These are phyloP conservation scores for Coemansia furcata DNA, from an alignment of 192 early-diverging fungal genomes.

Conservation along the genomic window DNA sequence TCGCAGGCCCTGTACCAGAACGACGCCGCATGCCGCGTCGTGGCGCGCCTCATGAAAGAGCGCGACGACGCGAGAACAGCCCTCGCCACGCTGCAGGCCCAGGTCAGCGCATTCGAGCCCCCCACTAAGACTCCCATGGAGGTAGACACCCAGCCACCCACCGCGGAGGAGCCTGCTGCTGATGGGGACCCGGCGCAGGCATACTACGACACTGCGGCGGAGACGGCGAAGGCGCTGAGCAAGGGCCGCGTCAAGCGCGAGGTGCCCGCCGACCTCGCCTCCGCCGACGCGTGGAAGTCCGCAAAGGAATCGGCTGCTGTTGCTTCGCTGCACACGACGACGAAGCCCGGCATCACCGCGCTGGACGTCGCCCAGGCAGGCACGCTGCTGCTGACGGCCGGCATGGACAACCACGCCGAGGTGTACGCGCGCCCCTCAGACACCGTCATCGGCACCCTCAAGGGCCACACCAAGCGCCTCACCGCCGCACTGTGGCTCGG, in stretches of 20 bases:
- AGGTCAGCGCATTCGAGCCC: constrained; percentile 4
- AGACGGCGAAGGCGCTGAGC: constrained; percentile 58
- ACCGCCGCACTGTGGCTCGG: constrained; percentile 59
- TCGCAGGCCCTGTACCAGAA: constrained; percentile 93
- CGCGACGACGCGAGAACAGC: constrained; percentile 82
- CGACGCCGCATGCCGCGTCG: constrained; percentile 93
- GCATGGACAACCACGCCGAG: constrained; percentile 72
- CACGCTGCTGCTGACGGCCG: constrained; percentile 74
- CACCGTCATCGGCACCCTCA: constrained; percentile 65
- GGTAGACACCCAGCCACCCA: constrained; percentile 12
- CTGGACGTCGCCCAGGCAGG: constrained; percentile 59
- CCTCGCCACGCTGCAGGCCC: constrained; percentile 24
- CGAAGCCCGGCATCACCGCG: constrained; percentile 66
- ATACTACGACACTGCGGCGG: constrained; percentile 33
- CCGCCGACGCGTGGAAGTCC: constrained; percentile 63
- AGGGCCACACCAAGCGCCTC: constrained; percentile 85
- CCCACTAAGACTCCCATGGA: constrained; percentile 19
- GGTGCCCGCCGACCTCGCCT: constrained; percentile 66
- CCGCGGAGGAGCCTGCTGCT: neutral
- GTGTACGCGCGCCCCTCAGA: constrained; percentile 66
- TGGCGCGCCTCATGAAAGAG: constrained; percentile 88
- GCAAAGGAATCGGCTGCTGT: constrained; percentile 55
- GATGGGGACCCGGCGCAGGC: constrained; percentile 17
- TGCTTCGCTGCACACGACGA: constrained; percentile 68
- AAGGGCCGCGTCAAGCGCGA: constrained; percentile 80